These are phyloP conservation scores for Paraphaeosphaeria minitans DNA, from an alignment of 2,329 filamentous ascomycete genomes.

Conservation along the genomic window DNA sequence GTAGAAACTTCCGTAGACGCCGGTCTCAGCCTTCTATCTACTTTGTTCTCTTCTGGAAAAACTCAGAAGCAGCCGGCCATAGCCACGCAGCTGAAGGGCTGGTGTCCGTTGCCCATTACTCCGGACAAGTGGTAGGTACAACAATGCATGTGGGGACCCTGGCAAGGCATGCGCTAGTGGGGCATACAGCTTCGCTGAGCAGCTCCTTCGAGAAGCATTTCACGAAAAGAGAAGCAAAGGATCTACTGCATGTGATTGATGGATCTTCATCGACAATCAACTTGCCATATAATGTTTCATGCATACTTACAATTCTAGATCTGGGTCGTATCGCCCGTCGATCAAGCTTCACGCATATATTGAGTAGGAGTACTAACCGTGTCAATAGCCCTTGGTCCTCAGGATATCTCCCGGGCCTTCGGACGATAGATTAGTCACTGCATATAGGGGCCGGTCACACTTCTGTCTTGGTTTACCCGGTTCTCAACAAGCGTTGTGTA, in stretches of 20 bases:
- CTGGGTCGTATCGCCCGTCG: conserved; percentile 18
- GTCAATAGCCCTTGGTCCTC: neutral
- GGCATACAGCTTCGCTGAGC: conserved; percentile 23
- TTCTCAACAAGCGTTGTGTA: conserved; percentile 1
- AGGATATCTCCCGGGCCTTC: conserved; percentile 8
- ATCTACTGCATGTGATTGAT: conserved; percentile 17
- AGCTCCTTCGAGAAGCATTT: conserved; percentile 20
- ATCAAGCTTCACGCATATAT: conserved; percentile 19
- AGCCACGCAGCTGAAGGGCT: conserved; percentile 12
- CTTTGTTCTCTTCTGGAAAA: neutral
- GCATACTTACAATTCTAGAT: conserved; percentile 15
- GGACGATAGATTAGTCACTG: neutral
- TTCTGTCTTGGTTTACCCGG: conserved; percentile 9
- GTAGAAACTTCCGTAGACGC: neutral
- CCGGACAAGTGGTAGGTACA: conserved; percentile 11
- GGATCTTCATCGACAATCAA: conserved; percentile 15
- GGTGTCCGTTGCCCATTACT: conserved; percentile 18
- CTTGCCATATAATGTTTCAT: conserved; percentile 23
- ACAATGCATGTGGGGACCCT: conserved; percentile 32
- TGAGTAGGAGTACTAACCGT: conserved; percentile 17
- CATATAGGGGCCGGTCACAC: conserved; percentile 5
- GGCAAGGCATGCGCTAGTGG: conserved; percentile 31
- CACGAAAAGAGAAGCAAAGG: conserved; percentile 5
- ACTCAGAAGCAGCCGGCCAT: conserved; percentile 15
- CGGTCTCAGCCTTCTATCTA: neutral